A percentile compares a stretch with the other conserved stretches of the same genome.
phyloP scores from a whole-genome alignment of 164 flowering plant genomes.

The Chimonanthus praecox region DNA sequence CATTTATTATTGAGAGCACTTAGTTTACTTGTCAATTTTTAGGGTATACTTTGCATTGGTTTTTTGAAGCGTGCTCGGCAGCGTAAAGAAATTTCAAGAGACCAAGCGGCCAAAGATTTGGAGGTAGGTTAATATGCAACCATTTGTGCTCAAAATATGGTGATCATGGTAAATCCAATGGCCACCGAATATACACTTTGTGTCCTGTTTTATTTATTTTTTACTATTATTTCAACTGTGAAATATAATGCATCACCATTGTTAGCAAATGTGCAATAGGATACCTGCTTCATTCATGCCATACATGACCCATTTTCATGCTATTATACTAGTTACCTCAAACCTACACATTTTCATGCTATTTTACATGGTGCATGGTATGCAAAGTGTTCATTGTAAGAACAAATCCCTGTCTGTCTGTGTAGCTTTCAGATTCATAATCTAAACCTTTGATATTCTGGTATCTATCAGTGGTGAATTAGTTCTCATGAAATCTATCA shows the following conservation, averaged over 20 bases:
- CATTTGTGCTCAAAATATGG: neutral
- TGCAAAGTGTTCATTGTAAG: neutral
- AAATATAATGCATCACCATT: neutral
- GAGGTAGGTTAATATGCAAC: conserved; percentile 39
- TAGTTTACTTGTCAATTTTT: conserved; percentile 1
- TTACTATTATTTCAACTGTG: no score
- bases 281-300: neutral
- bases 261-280: neutral
- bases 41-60: conserved; percentile 88
- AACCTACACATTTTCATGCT: neutral
- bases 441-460: neutral
- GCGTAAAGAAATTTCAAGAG: conserved; percentile 58
- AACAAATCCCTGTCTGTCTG: neutral
- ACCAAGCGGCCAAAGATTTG: conserved; percentile 73
- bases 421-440: neutral
- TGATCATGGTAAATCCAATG: neutral
- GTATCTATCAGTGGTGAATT: neutral
- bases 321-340: neutral
- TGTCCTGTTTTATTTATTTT: neutral
- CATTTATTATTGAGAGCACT: neutral
- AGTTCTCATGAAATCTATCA: neutral
- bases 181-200: neutral
- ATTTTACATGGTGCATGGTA: neutral
- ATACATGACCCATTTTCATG: neutral
- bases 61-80: conserved; percentile 76